Conservation (phyloP, 2,329 filamentous ascomycete species). For the Fusarium sp. region DNA sequence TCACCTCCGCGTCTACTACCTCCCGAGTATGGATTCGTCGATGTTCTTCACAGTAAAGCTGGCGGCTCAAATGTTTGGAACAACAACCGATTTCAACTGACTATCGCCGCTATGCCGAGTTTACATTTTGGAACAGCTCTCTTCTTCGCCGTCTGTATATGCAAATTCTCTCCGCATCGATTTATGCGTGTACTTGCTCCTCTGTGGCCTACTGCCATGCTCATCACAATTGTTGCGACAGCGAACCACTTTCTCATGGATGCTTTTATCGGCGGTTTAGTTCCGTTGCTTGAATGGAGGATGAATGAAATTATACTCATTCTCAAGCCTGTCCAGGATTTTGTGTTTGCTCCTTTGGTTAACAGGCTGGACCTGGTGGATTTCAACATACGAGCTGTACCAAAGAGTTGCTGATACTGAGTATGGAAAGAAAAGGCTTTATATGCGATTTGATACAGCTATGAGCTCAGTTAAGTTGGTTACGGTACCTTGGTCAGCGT, state of each 20-base stretch:
- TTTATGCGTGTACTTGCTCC: conserved; percentile 51
- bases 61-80: conserved; percentile 52
- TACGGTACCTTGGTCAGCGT: too few species aligned
- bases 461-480: background rate
- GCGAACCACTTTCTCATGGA: conserved; percentile 55
- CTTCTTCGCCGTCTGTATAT: conserved; percentile 51
- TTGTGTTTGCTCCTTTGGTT: conserved; percentile 41
- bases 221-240: conserved; percentile 54
- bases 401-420: conserved; percentile 29
- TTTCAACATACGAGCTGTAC: conserved; percentile 19
- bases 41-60: conserved; percentile 54
- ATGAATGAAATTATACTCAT: conserved; percentile 43
- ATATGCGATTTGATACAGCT: background rate
- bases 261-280: conserved; percentile 49
- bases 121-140: conserved; percentile 58
- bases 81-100: conserved; percentile 59
- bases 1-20: conserved; percentile 61
- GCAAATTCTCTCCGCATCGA: conserved; percentile 55
- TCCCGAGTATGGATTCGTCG: conserved; percentile 58
- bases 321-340: conserved; percentile 47
- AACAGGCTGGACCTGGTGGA: conserved; percentile 43
- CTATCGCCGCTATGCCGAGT: conserved; percentile 62
- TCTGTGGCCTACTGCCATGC: conserved; percentile 57
- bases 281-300: conserved; percentile 52
- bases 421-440: background rate